Evolutionary conservation across 2,329 filamentous ascomycete genomes (phyloP), one percentile per base, ranked within the genome.

Genomic region (Peltaster fructicola): DNA sequence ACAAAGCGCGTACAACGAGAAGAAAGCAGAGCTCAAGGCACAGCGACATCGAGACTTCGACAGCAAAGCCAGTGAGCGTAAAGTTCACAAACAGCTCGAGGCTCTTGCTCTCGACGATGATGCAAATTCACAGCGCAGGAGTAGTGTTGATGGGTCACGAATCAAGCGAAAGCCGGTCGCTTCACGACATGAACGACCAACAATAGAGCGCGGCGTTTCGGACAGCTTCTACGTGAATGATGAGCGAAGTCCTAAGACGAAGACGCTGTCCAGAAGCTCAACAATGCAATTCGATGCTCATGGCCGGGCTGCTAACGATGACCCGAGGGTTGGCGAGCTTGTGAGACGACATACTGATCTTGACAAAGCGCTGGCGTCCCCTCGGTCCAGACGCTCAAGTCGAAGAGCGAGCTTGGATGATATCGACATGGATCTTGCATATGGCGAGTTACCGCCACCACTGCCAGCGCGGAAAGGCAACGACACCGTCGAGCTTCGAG

Each of bases 401-500:
- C 53, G 53, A 22, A 45, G 50, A 17, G 42, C 51, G 10, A 56
- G 54, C 8, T 38, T 47, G 14, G 40, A 51, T 12, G 59, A 71
- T 27, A 72, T 92, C 39, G 85, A 93, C 44, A 82, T 91, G 78
- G 65, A 92, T 45, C 61, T 95, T 6, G 85, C 85, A 6, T 95
- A 93, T 42, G 85, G 85, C 31, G 73, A 79, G 25, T 60, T 88
- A 0, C 78, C 77, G 1, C 70, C 78, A 29, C 68, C 82, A 39
- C 52, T 80, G 8, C 57, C 52, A 47, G 55, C 43, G 26, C 52
- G 50, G 38, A 57, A 41, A 24, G 45, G 54, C 18, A 41, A 59
- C 26, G 54, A 65, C 19, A 61, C 75, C 17, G 52, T 56, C 8
- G 68, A 73, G 29, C 57, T 79, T 24, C 65, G 69, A 35, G 65